A percentile compares a stretch with the other conserved stretches of the same genome.
These are phyloP conservation scores for Cryphonectria naterciae DNA, from an alignment of 2,329 filamentous ascomycete genomes.

Conservation along the genomic window DNA sequence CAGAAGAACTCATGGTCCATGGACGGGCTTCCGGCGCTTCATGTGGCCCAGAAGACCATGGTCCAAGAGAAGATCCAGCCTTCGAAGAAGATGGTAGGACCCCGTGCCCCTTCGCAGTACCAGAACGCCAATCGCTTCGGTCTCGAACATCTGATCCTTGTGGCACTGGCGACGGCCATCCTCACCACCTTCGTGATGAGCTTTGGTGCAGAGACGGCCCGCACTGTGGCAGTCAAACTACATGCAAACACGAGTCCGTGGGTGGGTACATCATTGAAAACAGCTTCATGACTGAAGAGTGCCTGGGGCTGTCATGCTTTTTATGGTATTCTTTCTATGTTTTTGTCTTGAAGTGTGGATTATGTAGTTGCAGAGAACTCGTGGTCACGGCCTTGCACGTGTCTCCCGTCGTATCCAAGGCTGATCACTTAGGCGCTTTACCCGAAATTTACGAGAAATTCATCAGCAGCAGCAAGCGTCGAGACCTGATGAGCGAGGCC, in stretches of 20 bases:
- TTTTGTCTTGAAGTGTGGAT: not conserved
- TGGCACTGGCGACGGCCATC: constrained; percentile 19
- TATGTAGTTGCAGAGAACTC: not conserved
- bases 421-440: not conserved
- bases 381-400: not conserved
- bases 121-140: constrained; percentile 16
- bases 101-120: constrained; percentile 33
- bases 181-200: constrained; percentile 16
- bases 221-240: constrained; percentile 17
- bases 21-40: constrained; percentile 45
- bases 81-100: constrained; percentile 46
- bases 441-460: not conserved
- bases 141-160: constrained; percentile 24
- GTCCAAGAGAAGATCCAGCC: constrained; percentile 40
- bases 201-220: constrained; percentile 23
- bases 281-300: constrained; percentile 1
- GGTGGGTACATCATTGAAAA: constrained; percentile 20
- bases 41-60: constrained; percentile 37
- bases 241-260: constrained; percentile 20
- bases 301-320: too few relatives aligned
- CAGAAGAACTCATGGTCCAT: constrained; percentile 46
- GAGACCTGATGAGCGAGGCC: not conserved
- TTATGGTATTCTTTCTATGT: not conserved
- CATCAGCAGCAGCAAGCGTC: not conserved
- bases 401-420: not conserved